Conservation (phyloP, 1,139 yeast genomes). For the Meyerozyma sp. region DNA sequence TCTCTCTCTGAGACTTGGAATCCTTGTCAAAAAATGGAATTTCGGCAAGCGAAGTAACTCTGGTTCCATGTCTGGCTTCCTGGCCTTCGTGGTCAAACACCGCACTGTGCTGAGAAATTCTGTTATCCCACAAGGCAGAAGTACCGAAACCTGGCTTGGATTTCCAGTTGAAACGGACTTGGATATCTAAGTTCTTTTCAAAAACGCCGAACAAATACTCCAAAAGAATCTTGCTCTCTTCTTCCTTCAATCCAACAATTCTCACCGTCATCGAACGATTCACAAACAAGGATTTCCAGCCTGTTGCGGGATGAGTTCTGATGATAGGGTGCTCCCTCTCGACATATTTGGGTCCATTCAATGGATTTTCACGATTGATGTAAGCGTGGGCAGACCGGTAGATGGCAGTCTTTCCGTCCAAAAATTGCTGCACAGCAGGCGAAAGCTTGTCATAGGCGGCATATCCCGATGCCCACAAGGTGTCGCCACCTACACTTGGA, state of each 20-base stretch:
- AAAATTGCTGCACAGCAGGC: constrained; percentile 40
- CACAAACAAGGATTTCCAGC: constrained; percentile 46
- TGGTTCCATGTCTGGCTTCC: constrained; percentile 51
- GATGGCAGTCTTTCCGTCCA: constrained; percentile 46
- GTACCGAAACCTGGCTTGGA: constrained; percentile 46
- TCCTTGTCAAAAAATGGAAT: constrained; percentile 46
- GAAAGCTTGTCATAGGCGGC: constrained; percentile 49
- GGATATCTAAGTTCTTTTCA: constrained; percentile 43
- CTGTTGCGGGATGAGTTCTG: constrained; percentile 52
- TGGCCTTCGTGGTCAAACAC: constrained; percentile 42
- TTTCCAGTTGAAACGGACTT: constrained; percentile 50
- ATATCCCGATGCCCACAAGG: constrained; percentile 46
- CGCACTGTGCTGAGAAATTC: constrained; percentile 46
- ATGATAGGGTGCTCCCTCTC: constrained; percentile 44
- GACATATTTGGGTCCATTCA: constrained; percentile 34
- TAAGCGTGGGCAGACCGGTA: constrained; percentile 39
- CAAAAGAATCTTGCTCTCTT: constrained; percentile 32
- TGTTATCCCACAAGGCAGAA: constrained; percentile 56
- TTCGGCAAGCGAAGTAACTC: constrained; percentile 57
- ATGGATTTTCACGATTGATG: constrained; percentile 36
- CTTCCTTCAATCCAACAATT: constrained; percentile 40
- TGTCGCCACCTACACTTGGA: constrained; percentile 46
- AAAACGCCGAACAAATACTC: constrained; percentile 34
- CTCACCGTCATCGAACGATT: constrained; percentile 38
- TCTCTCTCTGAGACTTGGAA: constrained; percentile 51